Evolutionary conservation across 2,329 filamentous ascomycete genomes (phyloP).

Genomic region (Plectosphaerella cucumerina): DNA sequence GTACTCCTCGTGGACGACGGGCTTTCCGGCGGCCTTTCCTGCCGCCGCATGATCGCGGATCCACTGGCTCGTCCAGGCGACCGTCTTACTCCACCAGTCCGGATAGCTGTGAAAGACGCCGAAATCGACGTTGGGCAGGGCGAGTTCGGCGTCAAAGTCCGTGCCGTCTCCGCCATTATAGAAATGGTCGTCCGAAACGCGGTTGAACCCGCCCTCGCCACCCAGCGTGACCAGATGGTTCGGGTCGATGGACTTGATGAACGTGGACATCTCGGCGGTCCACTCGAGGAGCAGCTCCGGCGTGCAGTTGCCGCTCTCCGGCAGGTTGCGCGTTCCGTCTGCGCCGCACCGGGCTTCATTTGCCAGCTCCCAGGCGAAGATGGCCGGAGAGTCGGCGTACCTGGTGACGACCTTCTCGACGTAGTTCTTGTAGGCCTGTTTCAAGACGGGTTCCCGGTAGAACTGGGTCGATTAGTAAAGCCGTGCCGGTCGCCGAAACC

Average conservation of each 20-base stretch:
- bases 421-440: conserved; percentile 52
- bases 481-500: too few species aligned
- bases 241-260: conserved; percentile 46
- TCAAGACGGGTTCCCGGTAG: conserved; percentile 45
- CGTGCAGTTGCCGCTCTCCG: conserved; percentile 31
- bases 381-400: conserved; percentile 53
- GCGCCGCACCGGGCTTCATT: conserved; percentile 55
- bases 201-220: conserved; percentile 55
- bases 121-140: conserved; percentile 46
- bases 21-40: conserved; percentile 39
- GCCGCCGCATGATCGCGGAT: conserved; percentile 47
- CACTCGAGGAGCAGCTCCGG: conserved; percentile 39
- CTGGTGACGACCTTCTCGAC: conserved; percentile 54
- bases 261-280: conserved; percentile 50
- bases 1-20: conserved; percentile 52
- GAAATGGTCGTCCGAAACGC: conserved; percentile 33
- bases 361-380: conserved; percentile 65
- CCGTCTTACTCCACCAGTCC: conserved; percentile 50
- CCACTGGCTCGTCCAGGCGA: conserved; percentile 49
- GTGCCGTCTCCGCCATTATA: conserved; percentile 46
- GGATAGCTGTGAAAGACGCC: conserved; percentile 53
- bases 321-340: conserved; percentile 39
- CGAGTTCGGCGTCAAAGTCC: conserved; percentile 48
- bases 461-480: conserved; percentile 28
- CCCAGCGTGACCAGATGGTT: conserved; percentile 52